Evolutionary conservation across 495 filamentous ascomycete species (phyloP).

Genomic region (Penicillium daleae): DNA sequence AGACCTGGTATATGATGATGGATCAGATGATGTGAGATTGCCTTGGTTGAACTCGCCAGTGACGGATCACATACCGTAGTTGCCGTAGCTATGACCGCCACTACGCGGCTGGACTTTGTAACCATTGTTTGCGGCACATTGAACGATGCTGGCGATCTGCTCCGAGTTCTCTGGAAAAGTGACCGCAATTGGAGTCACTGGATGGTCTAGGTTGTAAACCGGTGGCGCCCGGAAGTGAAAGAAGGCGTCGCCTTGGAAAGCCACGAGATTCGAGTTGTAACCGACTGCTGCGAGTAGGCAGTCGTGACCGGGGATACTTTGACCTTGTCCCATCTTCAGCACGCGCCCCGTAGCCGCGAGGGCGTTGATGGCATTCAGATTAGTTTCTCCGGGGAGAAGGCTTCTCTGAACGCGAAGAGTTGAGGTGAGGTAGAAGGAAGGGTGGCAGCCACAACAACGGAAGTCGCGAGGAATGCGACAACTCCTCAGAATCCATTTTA

Average conservation of each 20-base stretch:
- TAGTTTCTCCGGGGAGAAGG: not conserved
- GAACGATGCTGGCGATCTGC: slow-evolving; percentile 62
- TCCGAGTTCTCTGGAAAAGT: slow-evolving; percentile 59
- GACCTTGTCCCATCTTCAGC: slow-evolving; percentile 16
- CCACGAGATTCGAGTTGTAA: slow-evolving; percentile 11
- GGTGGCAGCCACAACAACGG: not conserved
- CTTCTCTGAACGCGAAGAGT: not conserved
- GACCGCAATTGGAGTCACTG: slow-evolving; percentile 63
- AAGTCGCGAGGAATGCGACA: not conserved
- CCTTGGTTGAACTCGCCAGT: too few relatives aligned
- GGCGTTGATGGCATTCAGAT: not conserved
- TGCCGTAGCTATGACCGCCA: slow-evolving; percentile 76
- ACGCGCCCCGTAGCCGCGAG: not conserved
- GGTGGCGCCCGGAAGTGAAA: slow-evolving; percentile 7
- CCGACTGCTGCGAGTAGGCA: slow-evolving; percentile 22
- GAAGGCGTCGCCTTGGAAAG: slow-evolving; percentile 14
- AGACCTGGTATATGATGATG: slow-evolving; percentile 38
- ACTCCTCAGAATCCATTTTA: too few relatives aligned
- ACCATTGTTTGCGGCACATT: slow-evolving; percentile 56
- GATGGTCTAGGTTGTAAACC: slow-evolving; percentile 65
- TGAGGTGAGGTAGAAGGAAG: not conserved
- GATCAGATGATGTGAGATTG: slow-evolving; percentile 40
- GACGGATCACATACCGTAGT: slow-evolving; percentile 40
- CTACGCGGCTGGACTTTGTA: slow-evolving; percentile 69
- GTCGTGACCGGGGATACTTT: slow-evolving; percentile 18